Percentiles rank a stretch among this genome's conserved stretches.
Conservation (phyloP, 2,329 filamentous ascomycete species). For the Aschersonia sp. region DNA sequence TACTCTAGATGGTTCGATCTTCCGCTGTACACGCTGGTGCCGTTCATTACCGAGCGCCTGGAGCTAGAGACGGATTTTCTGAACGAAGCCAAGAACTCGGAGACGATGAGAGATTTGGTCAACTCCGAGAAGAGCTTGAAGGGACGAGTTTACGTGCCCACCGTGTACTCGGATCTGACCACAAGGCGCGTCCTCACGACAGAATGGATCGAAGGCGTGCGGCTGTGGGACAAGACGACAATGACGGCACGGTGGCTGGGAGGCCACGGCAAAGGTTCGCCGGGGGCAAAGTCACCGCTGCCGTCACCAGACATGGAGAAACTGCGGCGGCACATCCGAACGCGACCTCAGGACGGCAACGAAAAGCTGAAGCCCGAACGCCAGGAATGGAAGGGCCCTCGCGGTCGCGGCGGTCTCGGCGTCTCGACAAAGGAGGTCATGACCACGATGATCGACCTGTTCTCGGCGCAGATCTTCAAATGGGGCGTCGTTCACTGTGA, state of each 20-base stretch:
- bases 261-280: constrained; percentile 60
- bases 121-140: constrained; percentile 60
- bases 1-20: constrained; percentile 86
- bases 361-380: constrained; percentile 68
- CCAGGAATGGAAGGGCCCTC: constrained; percentile 59
- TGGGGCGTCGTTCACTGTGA: constrained; percentile 95
- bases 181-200: constrained; percentile 79
- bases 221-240: constrained; percentile 81
- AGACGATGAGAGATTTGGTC: constrained; percentile 68
- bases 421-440: constrained; percentile 76
- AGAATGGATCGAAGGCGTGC: constrained; percentile 93
- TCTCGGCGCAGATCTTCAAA: constrained; percentile 95
- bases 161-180: constrained; percentile 69
- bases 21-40: constrained; percentile 81
- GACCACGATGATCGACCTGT: constrained; percentile 92
- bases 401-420: constrained; percentile 67
- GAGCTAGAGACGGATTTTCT: constrained; percentile 88
- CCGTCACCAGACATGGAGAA: constrained; percentile 30
- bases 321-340: constrained; percentile 29
- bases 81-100: constrained; percentile 80
- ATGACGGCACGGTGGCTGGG: constrained; percentile 69
- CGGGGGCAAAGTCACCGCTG: constrained; percentile 58
- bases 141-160: constrained; percentile 75
- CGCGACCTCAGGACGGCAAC: constrained; percentile 29
- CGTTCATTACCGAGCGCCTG: constrained; percentile 85